Evolutionary conservation across 208 protist species (phyloP).

Genomic region (Sergeia podlipaevii): DNA sequence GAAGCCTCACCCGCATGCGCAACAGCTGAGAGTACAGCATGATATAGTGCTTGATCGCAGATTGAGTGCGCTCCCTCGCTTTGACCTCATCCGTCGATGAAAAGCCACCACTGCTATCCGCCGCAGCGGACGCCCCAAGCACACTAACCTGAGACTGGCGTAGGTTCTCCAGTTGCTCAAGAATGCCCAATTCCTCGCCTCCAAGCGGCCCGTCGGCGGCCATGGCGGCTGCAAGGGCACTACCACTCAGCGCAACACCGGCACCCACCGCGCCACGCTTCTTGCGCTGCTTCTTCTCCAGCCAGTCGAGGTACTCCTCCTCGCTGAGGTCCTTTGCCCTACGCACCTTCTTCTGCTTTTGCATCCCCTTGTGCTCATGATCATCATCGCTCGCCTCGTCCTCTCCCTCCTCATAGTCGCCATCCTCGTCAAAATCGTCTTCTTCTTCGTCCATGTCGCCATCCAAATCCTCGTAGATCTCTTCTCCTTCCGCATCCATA

Average conservation of each 20-base stretch:
- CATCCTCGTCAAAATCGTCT: conserved; percentile 8
- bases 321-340: conserved; percentile 56
- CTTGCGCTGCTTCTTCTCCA: conserved; percentile 41
- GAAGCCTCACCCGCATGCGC: conserved; percentile 63
- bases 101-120: conserved; percentile 19
- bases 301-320: conserved; percentile 66
- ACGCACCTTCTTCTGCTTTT: not conserved
- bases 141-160: conserved; percentile 31
- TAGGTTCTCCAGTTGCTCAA: conserved; percentile 36
- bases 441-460: conserved; percentile 11
- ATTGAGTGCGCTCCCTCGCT: conserved; percentile 26
- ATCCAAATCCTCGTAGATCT: conserved; percentile 13
- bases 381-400: conserved; percentile 3
- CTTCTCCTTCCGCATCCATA: conserved; percentile 59
- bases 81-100: not conserved
- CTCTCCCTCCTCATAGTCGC: not conserved
- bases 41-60: conserved; percentile 48
- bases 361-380: not conserved
- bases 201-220: not conserved
- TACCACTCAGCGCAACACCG: not conserved
- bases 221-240: not conserved
- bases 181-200: conserved; percentile 31
- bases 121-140: conserved; percentile 15
- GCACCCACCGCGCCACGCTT: conserved; percentile 1
- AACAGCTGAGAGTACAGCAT: conserved; percentile 76